phyloP scores from a whole-genome alignment of 2,329 filamentous ascomycete species.

The Tolypocladium nubicola region DNA sequence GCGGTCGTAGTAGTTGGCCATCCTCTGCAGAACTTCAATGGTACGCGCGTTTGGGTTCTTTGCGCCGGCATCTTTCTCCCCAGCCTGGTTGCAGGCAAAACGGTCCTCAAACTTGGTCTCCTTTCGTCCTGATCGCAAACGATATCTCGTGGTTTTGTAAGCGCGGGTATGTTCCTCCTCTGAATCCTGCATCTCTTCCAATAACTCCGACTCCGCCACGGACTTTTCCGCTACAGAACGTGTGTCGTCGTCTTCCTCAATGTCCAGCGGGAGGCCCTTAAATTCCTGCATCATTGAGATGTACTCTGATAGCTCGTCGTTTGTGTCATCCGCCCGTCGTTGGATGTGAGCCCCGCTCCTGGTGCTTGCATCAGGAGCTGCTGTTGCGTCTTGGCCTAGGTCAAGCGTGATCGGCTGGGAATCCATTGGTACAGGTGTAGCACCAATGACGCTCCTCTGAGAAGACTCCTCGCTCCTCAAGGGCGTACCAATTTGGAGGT shows the following conservation, averaged over 20 bases:
- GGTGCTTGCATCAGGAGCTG: neutral
- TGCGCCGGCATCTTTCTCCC: constrained; percentile 28
- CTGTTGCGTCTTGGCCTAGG: constrained; percentile 5
- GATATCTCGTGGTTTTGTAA: neutral
- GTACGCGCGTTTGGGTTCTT: constrained; percentile 64
- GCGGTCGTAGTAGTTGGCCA: constrained; percentile 67
- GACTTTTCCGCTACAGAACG: constrained; percentile 2
- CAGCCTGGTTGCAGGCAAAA: constrained; percentile 45
- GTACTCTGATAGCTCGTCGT: constrained; percentile 51
- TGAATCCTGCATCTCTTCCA: constrained; percentile 3
- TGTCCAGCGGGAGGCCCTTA: constrained; percentile 46
- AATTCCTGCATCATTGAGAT: constrained; percentile 53
- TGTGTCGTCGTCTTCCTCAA: constrained; percentile 33
- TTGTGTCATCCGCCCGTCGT: neutral
- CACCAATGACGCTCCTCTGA: constrained; percentile 10
- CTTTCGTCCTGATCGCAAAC: constrained; percentile 13
- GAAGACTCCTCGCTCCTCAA: constrained; percentile 21
- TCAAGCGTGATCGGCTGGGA: constrained; percentile 17
- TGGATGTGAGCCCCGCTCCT: neutral
- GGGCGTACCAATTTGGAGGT: constrained; percentile 27
- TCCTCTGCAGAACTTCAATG: constrained; percentile 65
- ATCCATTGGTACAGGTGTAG: constrained; percentile 9
- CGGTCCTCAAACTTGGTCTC: constrained; percentile 30
- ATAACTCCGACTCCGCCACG: constrained; percentile 1
- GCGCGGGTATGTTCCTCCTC: neutral